Base-by-base conservation (phyloP, 1,284 basidiomycete species). In the Schizopora paradoxa region DNA sequence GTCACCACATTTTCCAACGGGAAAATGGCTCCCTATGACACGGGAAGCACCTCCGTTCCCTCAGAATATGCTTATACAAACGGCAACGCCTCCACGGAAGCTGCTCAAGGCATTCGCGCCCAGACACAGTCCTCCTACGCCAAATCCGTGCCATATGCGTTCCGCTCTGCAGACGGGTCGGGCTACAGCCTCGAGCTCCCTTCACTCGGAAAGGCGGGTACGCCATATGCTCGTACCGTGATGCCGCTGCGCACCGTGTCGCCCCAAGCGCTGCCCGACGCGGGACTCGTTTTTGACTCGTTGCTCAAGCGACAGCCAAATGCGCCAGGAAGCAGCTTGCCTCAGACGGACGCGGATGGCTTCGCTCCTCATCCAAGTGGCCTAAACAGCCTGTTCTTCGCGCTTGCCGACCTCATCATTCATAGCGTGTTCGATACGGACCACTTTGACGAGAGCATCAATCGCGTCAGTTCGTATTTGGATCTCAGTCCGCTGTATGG, bases 241-340 rank as follows among this genome's bases (percentile, higher is more conserved):
- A 79, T 82, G 0, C 61, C 68, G n/a, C 61, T 86, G 16, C 84
- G 82, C 18, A 69, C 68, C 56, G 80, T 78, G 3, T 68, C 73
- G 32, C 64, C 68, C 14, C 58, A 68, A 23, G 64, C 66, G 5
- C 73, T 88, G 28, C 87, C 87, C 0, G 79, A 85, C 53, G 62
- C 86, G 4, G 77, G 70, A 2, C 62, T 82, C 2, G 71, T 90
- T 1, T 91, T 89, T 53, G 85, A 91, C 56, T 68, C 71, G 1
- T 75, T 91, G 10, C 67, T 91, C 36, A 69, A 75, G 28, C 47
- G 34, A 69, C 76, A 25, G 59, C 70, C 45, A 76, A n/a, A n/a
- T n/a, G n/a, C n/a, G n/a, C n/a, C n/a, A n/a, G n/a, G n/a, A n/a
- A n/a, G n/a, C 8, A n/a, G n/a, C n/a, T n/a, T n/a, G n/a, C n/a